Evolutionary conservation across 2,329 filamentous ascomycete genomes (phyloP), one percentile per base, ranked within the genome.

Genomic region (Pseudocercospora eumusae): DNA sequence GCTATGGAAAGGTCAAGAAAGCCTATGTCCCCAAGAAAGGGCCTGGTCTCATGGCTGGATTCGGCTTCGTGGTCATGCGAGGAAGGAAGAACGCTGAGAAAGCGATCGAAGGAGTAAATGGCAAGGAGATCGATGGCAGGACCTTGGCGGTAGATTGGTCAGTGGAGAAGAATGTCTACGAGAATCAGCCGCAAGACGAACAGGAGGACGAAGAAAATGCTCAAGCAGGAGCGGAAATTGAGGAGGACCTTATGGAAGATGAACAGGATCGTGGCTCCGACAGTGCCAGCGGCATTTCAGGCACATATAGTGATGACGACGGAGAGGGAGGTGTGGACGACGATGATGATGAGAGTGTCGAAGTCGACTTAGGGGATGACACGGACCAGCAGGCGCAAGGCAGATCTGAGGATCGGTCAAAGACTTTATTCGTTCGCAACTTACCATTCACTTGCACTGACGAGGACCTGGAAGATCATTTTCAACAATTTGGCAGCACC

Each of bases 131-230:
- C 20, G 93, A 96, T 74, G 95, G 93, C 1, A 85, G 95, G 70
- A 89, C 88, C 8, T 77, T 99, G 64, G 95, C 93, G 27, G 95
- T 99, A 6, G 95, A 99, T 78, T 99, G 92, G 91, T 93, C 96
- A 31, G 92, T 98, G 3, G 92, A 97, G 64, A 96, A 96, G 79
- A 84, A 88, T 45, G 87, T 88, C 6, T 99, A 69, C 42, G 57
- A 69, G 92, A 92, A 85, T 20, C 57, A 60, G 15, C 53, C 42
- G 1, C 62, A 65, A 15, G 63, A 64, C 9, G 57, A 59, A 23
- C 60, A 64, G 6, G 79, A 73, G 60, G 75, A 73, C 59, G 70
- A 64, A 7, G 67, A 68, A 6, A 70, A 75, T 4, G 73, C 75
- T 23, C 71, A 75, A 31, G 28, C 4, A 6, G 28, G 52, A 18